Evolutionary conservation across 257 asterid species (phyloP), one percentile per base, ranked within the genome.

Genomic region (Nicotiana knightiana): DNA sequence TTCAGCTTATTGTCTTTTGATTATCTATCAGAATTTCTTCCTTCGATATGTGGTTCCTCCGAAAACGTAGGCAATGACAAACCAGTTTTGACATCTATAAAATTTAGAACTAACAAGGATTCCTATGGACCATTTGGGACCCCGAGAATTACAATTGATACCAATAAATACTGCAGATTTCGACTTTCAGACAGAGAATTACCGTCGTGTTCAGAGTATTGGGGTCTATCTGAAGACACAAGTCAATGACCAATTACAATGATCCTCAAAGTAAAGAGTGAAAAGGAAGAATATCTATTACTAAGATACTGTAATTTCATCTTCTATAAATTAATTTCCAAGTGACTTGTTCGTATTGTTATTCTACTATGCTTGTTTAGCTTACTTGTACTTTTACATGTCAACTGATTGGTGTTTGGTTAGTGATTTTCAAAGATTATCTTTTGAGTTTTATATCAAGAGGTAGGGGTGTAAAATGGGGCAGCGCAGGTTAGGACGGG

Each of bases 101-200:
- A 89, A 54, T 86, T 90, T 18, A 86, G 83, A 51, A 90, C 91
- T 7, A 89, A 89, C 65, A 39, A 10, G 7, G 85, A 82, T 24
- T 75, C 81, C n/a, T 83, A 84, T 68, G 91, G 94, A 51, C 91
- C 89, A 6, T 89, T 84, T 67, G 92, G 90, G 11, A 24, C 21
- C 18, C 62, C 54, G 39, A 5, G 5, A 35, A 6, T 39, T 0
- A 46, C 67, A 51, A 1, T 26, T 13, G 13, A 48, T 80, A 30
- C 24, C 0, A 8, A 66, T 35, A 35, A 35, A 21, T 35, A 35
- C 5, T 35, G 39, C 39, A 6, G 85, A 86, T n/a, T 88, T 87
- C 84, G 11, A 13, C 4, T 86, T 88, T 86, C 57, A 46, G 24
- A 82, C 88, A 3, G 53, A 80, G 3, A 35, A 79, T 1, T 46